Conservation (phyloP, 352 stramenopile species). For the Peronospora destructor region DNA sequence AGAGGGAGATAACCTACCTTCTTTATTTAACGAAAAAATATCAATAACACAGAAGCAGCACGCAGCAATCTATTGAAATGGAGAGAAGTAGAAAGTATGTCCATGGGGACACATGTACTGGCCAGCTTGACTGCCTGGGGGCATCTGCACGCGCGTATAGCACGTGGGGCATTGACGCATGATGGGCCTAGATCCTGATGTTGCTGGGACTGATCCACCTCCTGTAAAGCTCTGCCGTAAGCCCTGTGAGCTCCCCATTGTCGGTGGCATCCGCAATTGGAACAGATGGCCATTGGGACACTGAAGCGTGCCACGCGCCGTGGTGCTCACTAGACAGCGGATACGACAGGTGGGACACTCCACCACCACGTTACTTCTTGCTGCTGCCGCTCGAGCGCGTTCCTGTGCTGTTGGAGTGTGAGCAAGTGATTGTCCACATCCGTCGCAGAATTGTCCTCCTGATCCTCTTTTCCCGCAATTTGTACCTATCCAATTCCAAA, state of each 20-base stretch:
- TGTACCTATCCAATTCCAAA: conserved; percentile 32
- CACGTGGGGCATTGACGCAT: conserved; percentile 85
- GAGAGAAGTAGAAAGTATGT: conserved; percentile 83
- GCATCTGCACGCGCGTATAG: conserved; percentile 85
- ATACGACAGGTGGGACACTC: conserved; percentile 70
- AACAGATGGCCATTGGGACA: conserved; percentile 74
- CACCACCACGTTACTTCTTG: conserved; percentile 65
- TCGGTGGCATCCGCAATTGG: conserved; percentile 57
- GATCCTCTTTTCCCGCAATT: conserved; percentile 70
- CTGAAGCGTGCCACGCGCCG: conserved; percentile 58
- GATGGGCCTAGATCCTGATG: conserved; percentile 37
- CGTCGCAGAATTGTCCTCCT: conserved; percentile 66
- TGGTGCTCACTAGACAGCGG: conserved; percentile 71
- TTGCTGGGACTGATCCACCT: conserved; percentile 13
- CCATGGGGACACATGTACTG: conserved; percentile 87
- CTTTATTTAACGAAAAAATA: conserved; percentile 9
- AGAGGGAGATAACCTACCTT: neutral
- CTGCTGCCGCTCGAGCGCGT: conserved; percentile 43
- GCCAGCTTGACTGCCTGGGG: conserved; percentile 67
- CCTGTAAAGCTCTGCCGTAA: conserved; percentile 34
- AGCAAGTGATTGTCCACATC: conserved; percentile 62
- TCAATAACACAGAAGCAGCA: conserved; percentile 7
- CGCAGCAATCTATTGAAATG: conserved; percentile 42
- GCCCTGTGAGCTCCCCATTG: conserved; percentile 35
- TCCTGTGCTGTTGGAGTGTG: conserved; percentile 71